Evolutionary conservation across 192 early-diverging fungal genomes (phyloP).

Genomic region (Backusella liffmaniae): DNA sequence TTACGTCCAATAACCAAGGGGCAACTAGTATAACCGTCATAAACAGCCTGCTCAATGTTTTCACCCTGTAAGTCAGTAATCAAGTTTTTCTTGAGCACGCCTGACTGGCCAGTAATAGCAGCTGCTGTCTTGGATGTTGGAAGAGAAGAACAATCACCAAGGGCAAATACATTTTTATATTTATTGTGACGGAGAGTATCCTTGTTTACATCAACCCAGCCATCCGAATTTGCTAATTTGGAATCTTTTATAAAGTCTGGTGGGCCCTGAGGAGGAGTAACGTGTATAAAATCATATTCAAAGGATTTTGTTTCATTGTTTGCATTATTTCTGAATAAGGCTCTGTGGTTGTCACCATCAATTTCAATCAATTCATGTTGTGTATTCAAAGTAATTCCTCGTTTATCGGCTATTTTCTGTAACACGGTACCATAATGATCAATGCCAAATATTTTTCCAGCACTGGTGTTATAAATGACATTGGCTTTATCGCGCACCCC

Average conservation of each 20-base stretch:
- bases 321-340: constrained; percentile 70
- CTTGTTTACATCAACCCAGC: constrained; percentile 81
- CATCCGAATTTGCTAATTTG: constrained; percentile 67
- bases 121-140: constrained; percentile 92
- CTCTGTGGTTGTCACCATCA: constrained; percentile 58
- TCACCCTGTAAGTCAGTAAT: constrained; percentile 59
- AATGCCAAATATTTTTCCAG: constrained; percentile 84
- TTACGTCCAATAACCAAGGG: constrained; percentile 80
- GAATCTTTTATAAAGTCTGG: constrained; percentile 74
- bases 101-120: constrained; percentile 76
- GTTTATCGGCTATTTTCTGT: constrained; percentile 61
- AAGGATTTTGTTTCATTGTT: constrained; percentile 54
- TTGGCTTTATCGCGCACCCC: constrained; percentile 63
- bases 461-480: constrained; percentile 76
- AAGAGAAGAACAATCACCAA: constrained; percentile 80
- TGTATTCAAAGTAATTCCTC: constrained; percentile 68
- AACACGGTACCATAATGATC: constrained; percentile 81
- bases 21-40: constrained; percentile 84
- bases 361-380: constrained; percentile 71
- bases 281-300: constrained; percentile 83
- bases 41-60: constrained; percentile 49
- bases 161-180: constrained; percentile 72
- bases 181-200: constrained; percentile 76
- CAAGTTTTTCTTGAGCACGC: constrained; percentile 73
- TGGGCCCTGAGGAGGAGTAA: constrained; percentile 79